Base-by-base conservation (phyloP, 2,329 filamentous ascomycete species). In the Aureobasidium musti region DNA sequence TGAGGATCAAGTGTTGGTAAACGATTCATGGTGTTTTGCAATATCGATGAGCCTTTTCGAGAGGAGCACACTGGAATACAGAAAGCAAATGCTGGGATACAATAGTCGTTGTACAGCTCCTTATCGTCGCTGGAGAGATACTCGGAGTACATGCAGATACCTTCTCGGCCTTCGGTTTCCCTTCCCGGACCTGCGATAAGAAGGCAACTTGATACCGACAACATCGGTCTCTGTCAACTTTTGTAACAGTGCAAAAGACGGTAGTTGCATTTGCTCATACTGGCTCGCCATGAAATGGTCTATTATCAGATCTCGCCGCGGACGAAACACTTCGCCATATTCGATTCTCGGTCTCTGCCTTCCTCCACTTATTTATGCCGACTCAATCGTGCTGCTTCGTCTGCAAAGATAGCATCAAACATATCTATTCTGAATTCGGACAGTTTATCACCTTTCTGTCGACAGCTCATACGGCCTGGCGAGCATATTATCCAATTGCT, bases 1-100 rank as follows among this genome's bases (percentile, higher is more conserved):
- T 65, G 43, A 28, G 61, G 61, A 23, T 54, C 50, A 19, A 65
- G 61, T 35, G 50, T 65, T 14, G 61, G 61, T 56, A 47, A 28
- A 6, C 61, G 61, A n/a, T 65, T 65, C 61, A 67, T 60, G 19
- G 14, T 35, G 26, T 14, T 6, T 6, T 41, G 35, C 19, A 14
- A 35, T 33, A 28, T 26, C n/a, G 8, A 39, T 21, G 11, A 30
- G 8, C 21, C n/a, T n/a, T 53, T 35, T 21, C 19, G 19, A 10
- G 5, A 13, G 13, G 10, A 35, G 8, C 14, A 35, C 30, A 21
- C 8, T n/a, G 35, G 17, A 17, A 17, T 17, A n/a, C n/a, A n/a
- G n/a, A n/a, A n/a, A n/a, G n/a, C n/a, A n/a, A n/a, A n/a, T n/a
- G n/a, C 8, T n/a, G 35, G 17, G 8, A 17, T 17, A 56, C 21